phyloP scores from a whole-genome alignment of 805 yeast genomes.

The Metschnikowia hibisci region DNA sequence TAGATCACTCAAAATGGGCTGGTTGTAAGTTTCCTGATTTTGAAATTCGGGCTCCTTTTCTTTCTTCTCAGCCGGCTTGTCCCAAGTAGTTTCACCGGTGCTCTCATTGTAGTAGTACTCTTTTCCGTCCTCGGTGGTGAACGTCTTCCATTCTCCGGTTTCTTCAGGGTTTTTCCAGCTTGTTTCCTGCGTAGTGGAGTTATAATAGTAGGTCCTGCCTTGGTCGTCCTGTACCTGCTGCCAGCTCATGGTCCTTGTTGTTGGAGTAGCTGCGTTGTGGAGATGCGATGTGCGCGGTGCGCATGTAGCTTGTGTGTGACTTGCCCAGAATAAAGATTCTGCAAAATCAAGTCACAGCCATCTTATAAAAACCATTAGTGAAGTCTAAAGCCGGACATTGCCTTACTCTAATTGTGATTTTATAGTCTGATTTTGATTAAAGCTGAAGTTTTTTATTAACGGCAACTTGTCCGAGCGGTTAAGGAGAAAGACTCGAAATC shows the following conservation, averaged over 20 bases:
- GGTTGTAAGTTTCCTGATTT: background rate
- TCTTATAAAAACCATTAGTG: too few relatives aligned
- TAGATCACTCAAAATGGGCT: background rate
- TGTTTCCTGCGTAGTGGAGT: conserved; percentile 60
- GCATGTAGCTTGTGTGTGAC: too few relatives aligned
- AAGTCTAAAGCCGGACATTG: too few relatives aligned
- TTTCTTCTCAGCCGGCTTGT: conserved; percentile 50
- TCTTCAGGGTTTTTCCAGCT: conserved; percentile 75
- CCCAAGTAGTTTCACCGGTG: conserved; percentile 76
- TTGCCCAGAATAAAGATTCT: too few relatives aligned
- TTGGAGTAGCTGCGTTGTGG: background rate
- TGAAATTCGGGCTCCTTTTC: background rate
- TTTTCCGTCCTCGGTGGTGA: conserved; percentile 51
- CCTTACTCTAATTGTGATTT: too few relatives aligned
- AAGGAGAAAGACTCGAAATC: conserved; percentile 22
- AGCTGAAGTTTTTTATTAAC: background rate
- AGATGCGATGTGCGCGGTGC: background rate
- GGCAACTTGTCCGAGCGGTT: conserved; percentile 23
- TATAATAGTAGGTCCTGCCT: conserved; percentile 71
- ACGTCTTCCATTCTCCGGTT: conserved; percentile 36
- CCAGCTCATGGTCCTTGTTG: conserved; percentile 44
- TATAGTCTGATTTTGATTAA: too few relatives aligned
- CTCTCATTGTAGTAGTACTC: conserved; percentile 64
- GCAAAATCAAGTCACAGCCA: too few relatives aligned
- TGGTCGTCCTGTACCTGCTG: conserved; percentile 57